Conservation (phyloP, 257 asterid genomes). For the Solanum ossicruentum region DNA sequence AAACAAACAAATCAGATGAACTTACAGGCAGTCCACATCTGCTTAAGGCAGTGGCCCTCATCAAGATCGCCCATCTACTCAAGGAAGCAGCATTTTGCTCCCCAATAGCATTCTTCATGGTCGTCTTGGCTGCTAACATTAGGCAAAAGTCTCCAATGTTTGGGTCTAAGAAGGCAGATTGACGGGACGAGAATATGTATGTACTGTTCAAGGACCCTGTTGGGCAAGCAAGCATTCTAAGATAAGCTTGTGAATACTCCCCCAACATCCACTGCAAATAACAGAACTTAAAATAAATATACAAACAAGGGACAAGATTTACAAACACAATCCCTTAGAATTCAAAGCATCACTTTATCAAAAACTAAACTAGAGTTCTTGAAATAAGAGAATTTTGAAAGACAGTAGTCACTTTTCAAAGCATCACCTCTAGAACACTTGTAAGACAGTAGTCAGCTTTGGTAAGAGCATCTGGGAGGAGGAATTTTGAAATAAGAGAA, state of each 20-base stretch:
- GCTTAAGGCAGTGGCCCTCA: slow-evolving; percentile 63
- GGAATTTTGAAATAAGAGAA: slow-evolving; percentile 51
- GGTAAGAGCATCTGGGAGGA: slow-evolving; percentile 79
- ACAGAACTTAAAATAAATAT: slow-evolving; percentile 8
- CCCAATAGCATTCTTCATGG: slow-evolving; percentile 79
- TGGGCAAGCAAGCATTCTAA: slow-evolving; percentile 56
- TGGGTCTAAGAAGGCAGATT: slow-evolving; percentile 70
- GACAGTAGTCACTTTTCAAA: too few relatives aligned
- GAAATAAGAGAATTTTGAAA: not conserved
- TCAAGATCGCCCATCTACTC: slow-evolving; percentile 59
- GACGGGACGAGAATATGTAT: slow-evolving; percentile 35
- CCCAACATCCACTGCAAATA: slow-evolving; percentile 78
- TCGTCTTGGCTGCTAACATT: slow-evolving; percentile 68
- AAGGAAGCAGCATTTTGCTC: slow-evolving; percentile 60
- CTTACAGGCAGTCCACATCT: slow-evolving; percentile 95
- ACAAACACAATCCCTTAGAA: slow-evolving; percentile 1
- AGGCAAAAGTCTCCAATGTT: slow-evolving; percentile 80
- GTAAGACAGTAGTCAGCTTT: slow-evolving; percentile 81
- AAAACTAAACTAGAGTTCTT: not conserved
- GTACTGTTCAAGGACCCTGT: slow-evolving; percentile 27
- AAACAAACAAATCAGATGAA: slow-evolving; percentile 3
- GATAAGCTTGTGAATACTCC: slow-evolving; percentile 48
- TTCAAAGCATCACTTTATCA: not conserved
- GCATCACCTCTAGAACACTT: slow-evolving; percentile 65
- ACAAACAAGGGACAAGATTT: slow-evolving; percentile 4